Percentiles rank a stretch among this genome's conserved stretches.
Conservation (phyloP, 2,329 filamentous ascomycete species). For the Monosporascus sp. region DNA sequence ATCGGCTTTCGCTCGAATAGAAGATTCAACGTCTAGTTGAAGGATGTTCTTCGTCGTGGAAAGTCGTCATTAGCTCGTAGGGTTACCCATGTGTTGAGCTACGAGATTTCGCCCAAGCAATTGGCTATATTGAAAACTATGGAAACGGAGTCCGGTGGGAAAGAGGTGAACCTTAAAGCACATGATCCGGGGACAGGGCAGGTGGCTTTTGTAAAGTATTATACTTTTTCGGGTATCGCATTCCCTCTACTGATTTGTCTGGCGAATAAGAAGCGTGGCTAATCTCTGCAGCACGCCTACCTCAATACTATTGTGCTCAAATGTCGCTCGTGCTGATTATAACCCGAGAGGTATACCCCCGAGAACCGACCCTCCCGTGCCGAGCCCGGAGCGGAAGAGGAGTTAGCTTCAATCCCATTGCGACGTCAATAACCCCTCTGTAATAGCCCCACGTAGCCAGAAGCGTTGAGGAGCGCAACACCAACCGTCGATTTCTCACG, state of each 20-base stretch:
- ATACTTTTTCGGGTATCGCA: no score
- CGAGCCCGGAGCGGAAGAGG: not conserved
- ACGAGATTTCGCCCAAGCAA: no score
- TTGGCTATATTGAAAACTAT: no score
- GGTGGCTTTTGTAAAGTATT: no score
- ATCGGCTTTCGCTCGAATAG: constrained; percentile 21
- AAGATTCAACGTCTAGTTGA: constrained; percentile 27
- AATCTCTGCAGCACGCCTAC: no score
- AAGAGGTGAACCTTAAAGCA: no score
- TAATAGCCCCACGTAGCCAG: not conserved
- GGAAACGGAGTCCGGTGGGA: no score
- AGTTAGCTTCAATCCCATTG: not conserved
- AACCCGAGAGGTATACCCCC: not conserved
- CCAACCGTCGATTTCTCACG: not conserved
- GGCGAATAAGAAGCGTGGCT: no score
- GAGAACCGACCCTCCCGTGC: not conserved
- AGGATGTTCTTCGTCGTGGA: constrained; percentile 29
- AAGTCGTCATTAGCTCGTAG: constrained; percentile 36
- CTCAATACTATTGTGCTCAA: no score
- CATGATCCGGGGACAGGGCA: no score
- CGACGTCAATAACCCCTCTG: not conserved
- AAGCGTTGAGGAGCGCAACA: not conserved
- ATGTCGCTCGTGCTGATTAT: no score
- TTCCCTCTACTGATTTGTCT: no score
- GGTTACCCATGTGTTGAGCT: not conserved